Conservation (phyloP, 2,329 filamentous ascomycete genomes). For the Bipolaris cookei region DNA sequence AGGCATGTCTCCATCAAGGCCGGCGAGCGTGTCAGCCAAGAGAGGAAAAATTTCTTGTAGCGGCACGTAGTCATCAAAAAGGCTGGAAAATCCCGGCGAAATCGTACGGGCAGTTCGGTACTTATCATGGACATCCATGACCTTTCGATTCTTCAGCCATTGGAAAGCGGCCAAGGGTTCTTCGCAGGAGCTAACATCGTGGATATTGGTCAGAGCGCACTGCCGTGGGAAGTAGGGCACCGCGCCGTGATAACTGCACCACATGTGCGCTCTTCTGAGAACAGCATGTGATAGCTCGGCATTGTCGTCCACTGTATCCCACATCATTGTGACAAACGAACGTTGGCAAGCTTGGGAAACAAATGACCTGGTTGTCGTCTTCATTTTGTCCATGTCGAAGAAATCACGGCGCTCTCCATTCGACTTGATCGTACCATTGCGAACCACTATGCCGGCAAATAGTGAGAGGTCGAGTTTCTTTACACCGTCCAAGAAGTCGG, state of each 20-base stretch:
- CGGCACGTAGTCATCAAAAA: conserved; percentile 41
- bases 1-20: conserved; percentile 32
- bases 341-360: conserved; percentile 47
- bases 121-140: conserved; percentile 47
- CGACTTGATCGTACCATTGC: conserved; percentile 45
- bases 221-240: conserved; percentile 38
- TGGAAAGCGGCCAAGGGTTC: conserved; percentile 49
- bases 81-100: conserved; percentile 38
- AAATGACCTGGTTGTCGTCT: conserved; percentile 46
- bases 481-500: conserved; percentile 40
- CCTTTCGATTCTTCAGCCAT: conserved; percentile 46
- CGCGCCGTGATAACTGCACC: conserved; percentile 48
- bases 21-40: conserved; percentile 32
- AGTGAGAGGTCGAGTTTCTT: conserved; percentile 33
- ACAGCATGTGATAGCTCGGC: conserved; percentile 46
- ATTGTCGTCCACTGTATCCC: conserved; percentile 47
- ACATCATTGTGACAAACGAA: conserved; percentile 48
- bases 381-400: conserved; percentile 51
- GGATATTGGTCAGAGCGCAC: conserved; percentile 33
- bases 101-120: conserved; percentile 41
- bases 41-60: conserved; percentile 39
- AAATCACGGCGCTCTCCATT: conserved; percentile 47
- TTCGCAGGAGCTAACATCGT: conserved; percentile 31
- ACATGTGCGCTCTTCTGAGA: conserved; percentile 44
- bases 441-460: conserved; percentile 42